Evolutionary conservation across 257 asterid genomes (phyloP).

Genomic region (Schizonepeta tenuifolia): DNA sequence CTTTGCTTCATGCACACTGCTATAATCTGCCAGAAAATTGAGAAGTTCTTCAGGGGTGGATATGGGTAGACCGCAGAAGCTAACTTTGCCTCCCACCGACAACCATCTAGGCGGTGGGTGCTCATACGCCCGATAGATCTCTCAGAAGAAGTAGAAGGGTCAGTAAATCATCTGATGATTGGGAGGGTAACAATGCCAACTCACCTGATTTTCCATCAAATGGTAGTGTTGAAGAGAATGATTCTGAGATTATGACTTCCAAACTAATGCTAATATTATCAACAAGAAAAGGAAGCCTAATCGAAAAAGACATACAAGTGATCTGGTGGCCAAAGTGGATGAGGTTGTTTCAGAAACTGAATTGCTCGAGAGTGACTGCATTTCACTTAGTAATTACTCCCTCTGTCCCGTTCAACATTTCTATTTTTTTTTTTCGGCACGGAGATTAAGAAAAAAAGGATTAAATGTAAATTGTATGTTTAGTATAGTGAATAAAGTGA

Average conservation of each 20-base stretch:
- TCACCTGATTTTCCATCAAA: slow-evolving; percentile 54
- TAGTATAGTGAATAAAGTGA: too few species aligned
- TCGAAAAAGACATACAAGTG: slow-evolving; percentile 63
- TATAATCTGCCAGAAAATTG: slow-evolving; percentile 55
- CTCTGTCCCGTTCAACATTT: too few species aligned
- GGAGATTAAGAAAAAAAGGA: too few species aligned
- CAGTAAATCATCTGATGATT: slow-evolving; percentile 58
- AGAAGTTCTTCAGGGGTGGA: slow-evolving; percentile 61
- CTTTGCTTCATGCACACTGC: too few species aligned
- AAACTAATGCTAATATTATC: slow-evolving; percentile 51
- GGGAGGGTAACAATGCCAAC: slow-evolving; percentile 47
- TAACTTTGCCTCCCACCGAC: slow-evolving; percentile 34
- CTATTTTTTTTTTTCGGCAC: too few species aligned
- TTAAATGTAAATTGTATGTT: too few species aligned
- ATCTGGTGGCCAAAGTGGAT: slow-evolving; percentile 45
- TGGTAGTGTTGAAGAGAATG: slow-evolving; percentile 62
- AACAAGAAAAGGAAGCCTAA: slow-evolving; percentile 81
- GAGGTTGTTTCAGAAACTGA: slow-evolving; percentile 50
- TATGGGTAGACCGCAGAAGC: slow-evolving; percentile 39
- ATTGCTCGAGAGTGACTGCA: slow-evolving; percentile 38
- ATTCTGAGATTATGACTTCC: slow-evolving; percentile 68
- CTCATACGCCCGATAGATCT: slow-evolving; percentile 45
- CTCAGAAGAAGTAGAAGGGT: slow-evolving; percentile 67
- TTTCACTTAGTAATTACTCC: slow-evolving; percentile 42
- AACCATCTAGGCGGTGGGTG: slow-evolving; percentile 39